Evolutionary conservation across 441 rosid genomes (phyloP).

Genomic region (Populus hybrid): DNA sequence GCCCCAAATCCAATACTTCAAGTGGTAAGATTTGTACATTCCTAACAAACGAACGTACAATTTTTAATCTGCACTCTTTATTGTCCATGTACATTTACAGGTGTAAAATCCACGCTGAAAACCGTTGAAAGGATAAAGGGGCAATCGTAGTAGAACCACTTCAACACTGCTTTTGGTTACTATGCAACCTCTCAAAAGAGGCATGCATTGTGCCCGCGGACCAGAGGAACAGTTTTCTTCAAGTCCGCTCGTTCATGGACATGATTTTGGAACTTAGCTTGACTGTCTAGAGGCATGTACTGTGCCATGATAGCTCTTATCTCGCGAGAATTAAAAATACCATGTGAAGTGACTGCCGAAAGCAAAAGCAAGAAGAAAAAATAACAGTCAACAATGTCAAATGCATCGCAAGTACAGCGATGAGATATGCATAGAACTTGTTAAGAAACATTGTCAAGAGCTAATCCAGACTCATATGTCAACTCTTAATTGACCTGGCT

Average conservation of each 20-base stretch:
- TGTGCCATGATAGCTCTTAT: constrained; percentile 99
- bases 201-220: background rate
- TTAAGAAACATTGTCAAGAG: background rate
- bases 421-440: background rate
- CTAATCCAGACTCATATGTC: background rate
- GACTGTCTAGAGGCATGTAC: constrained; percentile 98
- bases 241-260: constrained; percentile 54
- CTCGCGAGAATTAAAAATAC: no score
- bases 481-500: background rate
- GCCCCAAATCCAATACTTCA: constrained; percentile 19
- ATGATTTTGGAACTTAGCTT: constrained; percentile 64
- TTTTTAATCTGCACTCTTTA: constrained; percentile 26
- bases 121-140: constrained; percentile 13
- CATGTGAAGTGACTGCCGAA: constrained; percentile 90
- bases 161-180: constrained; percentile 8
- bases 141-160: background rate
- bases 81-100: constrained; percentile 36
- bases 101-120: constrained; percentile 20
- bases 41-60: constrained; percentile 13
- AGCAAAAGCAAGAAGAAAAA: background rate
- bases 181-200: constrained; percentile 6
- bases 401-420: background rate
- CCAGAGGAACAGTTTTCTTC: constrained; percentile 19
- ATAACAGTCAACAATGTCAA: background rate
- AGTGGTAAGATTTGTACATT: constrained; percentile 20